Conservation (phyloP, 129 eudicot species). For the Erigeron canadensis region DNA sequence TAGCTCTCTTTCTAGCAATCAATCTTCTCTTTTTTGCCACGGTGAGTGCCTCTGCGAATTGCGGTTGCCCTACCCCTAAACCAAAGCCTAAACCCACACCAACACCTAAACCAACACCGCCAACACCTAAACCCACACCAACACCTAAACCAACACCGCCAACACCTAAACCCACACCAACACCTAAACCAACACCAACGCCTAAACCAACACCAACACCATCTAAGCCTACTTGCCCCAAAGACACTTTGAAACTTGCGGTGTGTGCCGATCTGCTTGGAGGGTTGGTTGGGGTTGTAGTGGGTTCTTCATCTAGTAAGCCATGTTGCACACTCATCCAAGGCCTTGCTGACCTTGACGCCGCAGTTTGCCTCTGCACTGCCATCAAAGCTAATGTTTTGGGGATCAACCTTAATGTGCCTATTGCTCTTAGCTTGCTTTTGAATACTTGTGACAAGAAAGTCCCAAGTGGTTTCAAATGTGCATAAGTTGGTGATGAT, state of each 20-base stretch:
- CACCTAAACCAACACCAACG: too few relatives aligned
- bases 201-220: neutral
- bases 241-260: conserved; percentile 51
- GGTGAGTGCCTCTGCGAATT: conserved; percentile 25
- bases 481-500: too few relatives aligned
- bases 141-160: too few relatives aligned
- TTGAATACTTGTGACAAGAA: conserved; percentile 29
- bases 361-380: conserved; percentile 73
- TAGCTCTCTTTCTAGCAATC: conserved; percentile 41
- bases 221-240: conserved; percentile 42
- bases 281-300: conserved; percentile 27
- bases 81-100: too few relatives aligned
- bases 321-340: conserved; percentile 53
- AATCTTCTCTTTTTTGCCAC: conserved; percentile 49
- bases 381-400: conserved; percentile 57
- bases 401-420: conserved; percentile 54
- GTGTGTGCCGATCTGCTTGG: conserved; percentile 49
- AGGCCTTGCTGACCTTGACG: conserved; percentile 62
- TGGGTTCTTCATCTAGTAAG: conserved; percentile 46
- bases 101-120: too few relatives aligned
- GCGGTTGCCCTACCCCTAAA: too few relatives aligned
- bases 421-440: conserved; percentile 44
- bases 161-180: too few relatives aligned
- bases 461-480: too few relatives aligned
- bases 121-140: too few relatives aligned